Conservation (phyloP, 140 eudicot genomes). For the Anethum foeniculum region DNA sequence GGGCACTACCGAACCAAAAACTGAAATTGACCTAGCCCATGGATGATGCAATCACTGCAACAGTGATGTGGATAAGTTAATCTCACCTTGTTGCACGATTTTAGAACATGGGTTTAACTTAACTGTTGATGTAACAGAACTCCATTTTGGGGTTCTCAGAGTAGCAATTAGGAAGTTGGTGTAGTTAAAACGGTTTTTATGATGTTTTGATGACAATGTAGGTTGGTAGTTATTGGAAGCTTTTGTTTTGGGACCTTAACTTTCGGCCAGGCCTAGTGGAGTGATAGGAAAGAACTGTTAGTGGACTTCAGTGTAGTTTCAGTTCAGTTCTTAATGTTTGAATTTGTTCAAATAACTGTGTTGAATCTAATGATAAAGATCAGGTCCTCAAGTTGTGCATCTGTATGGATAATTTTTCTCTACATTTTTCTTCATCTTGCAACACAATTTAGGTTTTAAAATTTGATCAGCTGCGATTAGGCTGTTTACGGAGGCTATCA, state of each 20-base stretch:
- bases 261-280: neutral
- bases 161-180: neutral
- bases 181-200: neutral
- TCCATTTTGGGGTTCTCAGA: slow-evolving; percentile 1
- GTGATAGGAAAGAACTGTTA: neutral
- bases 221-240: neutral
- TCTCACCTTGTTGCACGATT: neutral
- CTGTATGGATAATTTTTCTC: neutral
- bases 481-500: neutral
- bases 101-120: slow-evolving; percentile 1
- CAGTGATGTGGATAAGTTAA: slow-evolving; percentile 18
- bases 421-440: neutral
- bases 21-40: slow-evolving; percentile 50
- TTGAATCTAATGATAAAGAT: neutral
- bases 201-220: neutral
- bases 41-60: slow-evolving; percentile 24
- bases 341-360: neutral
- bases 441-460: neutral
- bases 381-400: neutral
- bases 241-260: neutral
- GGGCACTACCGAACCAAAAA: slow-evolving; percentile 27
- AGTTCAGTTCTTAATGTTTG: neutral
- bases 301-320: neutral
- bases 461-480: neutral
- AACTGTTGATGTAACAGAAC: slow-evolving; percentile 8